Base-by-base conservation (phyloP, 1,284 basidiomycete species). In the Apiotrichum siamense region DNA sequence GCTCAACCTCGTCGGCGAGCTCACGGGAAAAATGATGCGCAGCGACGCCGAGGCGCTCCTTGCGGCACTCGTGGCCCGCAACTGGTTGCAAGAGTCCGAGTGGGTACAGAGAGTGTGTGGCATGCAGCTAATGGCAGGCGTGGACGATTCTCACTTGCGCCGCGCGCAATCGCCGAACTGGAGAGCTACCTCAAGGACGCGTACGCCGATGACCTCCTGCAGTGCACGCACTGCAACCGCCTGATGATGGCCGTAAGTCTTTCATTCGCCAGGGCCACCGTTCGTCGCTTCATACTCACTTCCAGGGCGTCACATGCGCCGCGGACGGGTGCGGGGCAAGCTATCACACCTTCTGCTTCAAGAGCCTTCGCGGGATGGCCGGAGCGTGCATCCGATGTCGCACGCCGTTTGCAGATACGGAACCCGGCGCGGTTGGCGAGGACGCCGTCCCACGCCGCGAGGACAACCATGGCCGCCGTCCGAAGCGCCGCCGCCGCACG, bases 61-160 rank as follows among this genome's bases (percentile, higher is more conserved):
- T 11, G 44, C 44, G 2, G 61, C 64, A 2, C 59, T 71, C 18
- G 67, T 69, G 4, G 62, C 62, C 10, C 56, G 72, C 39, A 62
- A 66, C 9, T 74, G 69, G 69, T 51, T 74, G 2, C 35, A 43
- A 13, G 63, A 58, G 45, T 74, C 71, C 3, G 60, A 62, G 71
- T 72, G 35, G 50, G 69, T 48, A 4, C 18, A 5, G 11, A n/a
- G 9, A 15, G 10, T 17, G 18, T 12, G 25, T 45, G n/a, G n/a
- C n/a, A n/a, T n/a, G n/a, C n/a, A n/a, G n/a, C 21, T 41, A 13
- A 46, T 13, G 41, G 44, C 35, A 73, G 70, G 40, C 67, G 72
- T 18, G 64, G 62, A 13, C 56, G 72, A 24, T 74, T 65, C 49
- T 57, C 60, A 1, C 55, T 74, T 7, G 68, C 61, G 3, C 61